These are phyloP conservation scores for Cercospora sp. DNA, from an alignment of 2,329 filamentous ascomycete genomes.

Conservation along the genomic window DNA sequence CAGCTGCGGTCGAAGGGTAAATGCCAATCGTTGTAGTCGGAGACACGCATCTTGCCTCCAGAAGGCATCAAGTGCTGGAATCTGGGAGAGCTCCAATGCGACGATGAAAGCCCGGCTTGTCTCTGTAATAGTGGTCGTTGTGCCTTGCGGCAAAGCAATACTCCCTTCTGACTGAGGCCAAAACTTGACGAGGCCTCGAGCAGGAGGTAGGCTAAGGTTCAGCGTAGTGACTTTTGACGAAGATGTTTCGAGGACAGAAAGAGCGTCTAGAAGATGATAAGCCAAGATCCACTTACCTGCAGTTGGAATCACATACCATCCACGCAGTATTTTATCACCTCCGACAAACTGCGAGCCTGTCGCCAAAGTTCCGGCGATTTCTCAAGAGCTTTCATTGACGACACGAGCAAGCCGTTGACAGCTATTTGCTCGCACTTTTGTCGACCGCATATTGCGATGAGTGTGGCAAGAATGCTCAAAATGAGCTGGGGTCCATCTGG, in stretches of 20 bases:
- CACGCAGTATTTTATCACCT: slow-evolving; percentile 45
- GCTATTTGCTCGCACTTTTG: slow-evolving; percentile 46
- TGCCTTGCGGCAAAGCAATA: slow-evolving; percentile 45
- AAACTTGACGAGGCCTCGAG: slow-evolving; percentile 41
- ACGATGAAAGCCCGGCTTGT: slow-evolving; percentile 27
- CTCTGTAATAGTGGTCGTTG: slow-evolving; percentile 35
- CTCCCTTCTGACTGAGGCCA: slow-evolving; percentile 43
- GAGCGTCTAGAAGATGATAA: slow-evolving; percentile 45
- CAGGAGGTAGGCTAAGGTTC: slow-evolving; percentile 42
- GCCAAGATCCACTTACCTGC: slow-evolving; percentile 29
- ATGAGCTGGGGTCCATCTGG: slow-evolving; percentile 51
- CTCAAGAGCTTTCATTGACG: slow-evolving; percentile 41
- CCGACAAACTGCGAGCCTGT: slow-evolving; percentile 37
- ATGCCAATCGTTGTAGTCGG: slow-evolving; percentile 24
- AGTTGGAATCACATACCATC: slow-evolving; percentile 38
- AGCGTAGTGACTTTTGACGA: slow-evolving; percentile 26
- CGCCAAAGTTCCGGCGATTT: slow-evolving; percentile 41
- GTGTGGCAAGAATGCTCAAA: slow-evolving; percentile 55
- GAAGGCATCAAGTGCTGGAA: slow-evolving; percentile 20
- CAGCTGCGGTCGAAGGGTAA: slow-evolving; percentile 18
- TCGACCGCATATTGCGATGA: slow-evolving; percentile 51
- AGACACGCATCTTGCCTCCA: slow-evolving; percentile 30
- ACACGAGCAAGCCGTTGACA: slow-evolving; percentile 42
- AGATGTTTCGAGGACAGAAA: slow-evolving; percentile 44
- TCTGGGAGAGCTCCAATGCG: slow-evolving; percentile 30